Evolutionary conservation across 1,284 basidiomycete species (phyloP), one percentile per base, ranked within the genome.

Genomic region (Inonotus obliquus): DNA sequence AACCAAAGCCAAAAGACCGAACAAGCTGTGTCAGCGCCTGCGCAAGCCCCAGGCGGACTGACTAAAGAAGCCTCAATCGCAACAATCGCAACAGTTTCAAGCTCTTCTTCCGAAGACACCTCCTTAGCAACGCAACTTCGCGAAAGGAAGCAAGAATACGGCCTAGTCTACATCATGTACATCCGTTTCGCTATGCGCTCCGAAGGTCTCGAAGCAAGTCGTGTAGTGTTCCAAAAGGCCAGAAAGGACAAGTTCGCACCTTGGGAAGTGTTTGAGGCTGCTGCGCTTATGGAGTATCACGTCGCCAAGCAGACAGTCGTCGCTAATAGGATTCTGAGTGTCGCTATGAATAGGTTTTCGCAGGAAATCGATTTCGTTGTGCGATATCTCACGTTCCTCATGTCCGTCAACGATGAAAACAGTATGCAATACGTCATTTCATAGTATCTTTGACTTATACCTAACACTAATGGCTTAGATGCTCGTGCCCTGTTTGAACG

Each of bases 201-300:
- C 0, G 92, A 96, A 77, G 72, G 81, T 88, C 48, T 61, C 25
- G 59, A 61, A 27, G 59, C 63, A 2, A 89, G 91, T 21, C 79
- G 97, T 57, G 78, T 80, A 1, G 78, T 96, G 1, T 99, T 99
- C 70, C 83, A 82, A 32, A 89, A 89, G 71, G 94, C 95, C 13
- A 83, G 96, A 65, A 92, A 88, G 71, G 93, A 95, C 67, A 81
- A 86, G 21, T 90, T 88, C 81, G 83, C 87, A 21, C 86, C 92
- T 11, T 98, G 96, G 95, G 91, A 96, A 70, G 89, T 95, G 0
- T 97, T 91, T 70, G 96, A 99, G 74, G 92, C 94, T 45, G 87
- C 91, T 57, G 97, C 96, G 0, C 74, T 97, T 68, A 93, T 96
- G 85, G 96, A 99, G 74, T 98, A 98, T 72, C 94, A 98, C 74